Conservation (phyloP, 73 alveolate genomes). For the Symbiodinium pilosum region DNA sequence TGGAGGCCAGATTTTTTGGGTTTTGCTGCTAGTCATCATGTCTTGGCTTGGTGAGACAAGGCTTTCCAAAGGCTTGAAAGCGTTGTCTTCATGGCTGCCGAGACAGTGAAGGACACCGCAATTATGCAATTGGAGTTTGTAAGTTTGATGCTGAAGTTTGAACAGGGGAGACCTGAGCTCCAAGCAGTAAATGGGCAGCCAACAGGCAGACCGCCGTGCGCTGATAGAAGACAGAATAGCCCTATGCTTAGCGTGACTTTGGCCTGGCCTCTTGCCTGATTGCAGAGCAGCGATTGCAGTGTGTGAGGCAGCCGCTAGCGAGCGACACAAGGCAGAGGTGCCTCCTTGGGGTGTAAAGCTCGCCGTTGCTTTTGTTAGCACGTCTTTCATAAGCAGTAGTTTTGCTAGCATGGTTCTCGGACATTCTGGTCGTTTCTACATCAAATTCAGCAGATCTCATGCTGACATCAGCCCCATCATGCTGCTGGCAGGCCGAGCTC, state of each 20-base stretch:
- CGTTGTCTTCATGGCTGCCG: slow-evolving; percentile 31
- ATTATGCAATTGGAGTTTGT: neutral
- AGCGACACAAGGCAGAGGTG: slow-evolving; percentile 30
- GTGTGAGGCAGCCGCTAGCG: slow-evolving; percentile 28
- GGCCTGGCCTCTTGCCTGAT: no score
- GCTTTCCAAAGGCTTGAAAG: slow-evolving; percentile 17
- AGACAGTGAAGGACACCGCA: slow-evolving; percentile 10
- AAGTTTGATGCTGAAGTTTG: neutral
- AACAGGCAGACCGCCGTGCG: slow-evolving; percentile 20
- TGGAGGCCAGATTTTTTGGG: neutral
- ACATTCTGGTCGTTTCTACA: no score
- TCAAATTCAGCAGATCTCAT: no score
- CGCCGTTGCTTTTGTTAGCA: neutral
- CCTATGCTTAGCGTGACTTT: no score
- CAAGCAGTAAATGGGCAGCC: no score
- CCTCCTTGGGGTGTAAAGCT: neutral
- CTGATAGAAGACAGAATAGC: slow-evolving; percentile 25
- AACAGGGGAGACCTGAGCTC: no score
- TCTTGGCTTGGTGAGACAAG: neutral
- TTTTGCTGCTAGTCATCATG: no score
- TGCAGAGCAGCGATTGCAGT: no score
- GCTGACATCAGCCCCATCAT: no score
- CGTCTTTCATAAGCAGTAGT: no score
- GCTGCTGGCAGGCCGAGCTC: slow-evolving; percentile 1
- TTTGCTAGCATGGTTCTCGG: neutral